Evolutionary conservation across 176 grass and related monocot genomes (phyloP).

Genomic region (Cenchrus purpureus): DNA sequence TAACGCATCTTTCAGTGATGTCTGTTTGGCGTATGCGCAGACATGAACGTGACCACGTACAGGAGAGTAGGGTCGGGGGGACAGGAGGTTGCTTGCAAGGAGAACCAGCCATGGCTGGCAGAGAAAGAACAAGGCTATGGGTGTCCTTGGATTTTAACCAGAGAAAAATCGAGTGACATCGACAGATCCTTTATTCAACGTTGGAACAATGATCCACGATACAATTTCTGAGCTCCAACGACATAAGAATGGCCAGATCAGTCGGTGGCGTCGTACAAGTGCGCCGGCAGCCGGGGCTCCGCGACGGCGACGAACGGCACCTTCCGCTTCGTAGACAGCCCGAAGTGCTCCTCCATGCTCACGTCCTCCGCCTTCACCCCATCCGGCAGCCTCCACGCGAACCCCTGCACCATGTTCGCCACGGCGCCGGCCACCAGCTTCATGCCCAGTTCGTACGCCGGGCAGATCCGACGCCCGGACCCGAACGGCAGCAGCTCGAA

Average conservation of each 20-base stretch:
- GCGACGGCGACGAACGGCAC: conserved; percentile 49
- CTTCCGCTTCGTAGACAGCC: conserved; percentile 50
- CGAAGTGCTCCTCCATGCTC: conserved; percentile 47
- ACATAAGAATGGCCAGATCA: not conserved
- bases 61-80: too few relatives aligned
- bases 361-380: conserved; percentile 43
- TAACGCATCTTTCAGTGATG: too few relatives aligned
- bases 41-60: too few relatives aligned
- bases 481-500: conserved; percentile 77
- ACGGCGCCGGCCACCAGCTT: conserved; percentile 54
- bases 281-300: conserved; percentile 41
- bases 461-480: conserved; percentile 63
- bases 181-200: too few relatives aligned
- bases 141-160: too few relatives aligned
- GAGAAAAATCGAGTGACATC: too few relatives aligned
- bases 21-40: too few relatives aligned
- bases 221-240: too few relatives aligned
- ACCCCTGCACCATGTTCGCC: conserved; percentile 64
- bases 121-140: too few relatives aligned
- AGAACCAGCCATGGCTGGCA: too few relatives aligned
- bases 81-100: too few relatives aligned
- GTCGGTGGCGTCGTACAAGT: conserved; percentile 36
- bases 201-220: too few relatives aligned
- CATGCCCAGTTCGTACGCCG: conserved; percentile 55
- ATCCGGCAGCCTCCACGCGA: conserved; percentile 53